These are phyloP conservation scores for Triticum turgidum DNA, from an alignment of 176 grass and related monocot genomes.

Conservation along the genomic window DNA sequence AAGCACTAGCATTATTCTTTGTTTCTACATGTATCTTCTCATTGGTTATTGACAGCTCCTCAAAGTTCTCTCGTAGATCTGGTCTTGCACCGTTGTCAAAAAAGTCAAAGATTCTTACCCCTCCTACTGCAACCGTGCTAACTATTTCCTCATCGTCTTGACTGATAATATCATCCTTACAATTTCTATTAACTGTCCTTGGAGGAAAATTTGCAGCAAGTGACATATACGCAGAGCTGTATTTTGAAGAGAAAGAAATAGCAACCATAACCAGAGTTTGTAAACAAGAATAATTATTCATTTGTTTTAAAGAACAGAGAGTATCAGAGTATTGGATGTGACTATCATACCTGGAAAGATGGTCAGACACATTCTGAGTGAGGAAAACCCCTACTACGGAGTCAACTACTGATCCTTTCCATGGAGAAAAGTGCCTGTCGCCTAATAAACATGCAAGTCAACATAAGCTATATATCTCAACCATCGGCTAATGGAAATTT, in stretches of 20 bases:
- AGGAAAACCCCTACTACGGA: constrained; percentile 85
- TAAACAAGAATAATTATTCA: constrained; percentile 1
- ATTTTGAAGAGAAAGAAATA: constrained; percentile 30
- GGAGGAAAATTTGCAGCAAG: constrained; percentile 72
- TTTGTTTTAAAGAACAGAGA: background rate
- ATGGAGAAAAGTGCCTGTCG: constrained; percentile 72
- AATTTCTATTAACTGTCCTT: constrained; percentile 18
- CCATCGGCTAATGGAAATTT: background rate
- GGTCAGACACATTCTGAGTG: constrained; percentile 82
- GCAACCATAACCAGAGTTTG: background rate
- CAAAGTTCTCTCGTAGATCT: constrained; percentile 29
- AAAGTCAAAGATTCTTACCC: constrained; percentile 27
- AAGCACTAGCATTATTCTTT: constrained; percentile 17
- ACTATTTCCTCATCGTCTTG: constrained; percentile 39
- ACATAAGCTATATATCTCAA: constrained; percentile 17
- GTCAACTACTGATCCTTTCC: constrained; percentile 87
- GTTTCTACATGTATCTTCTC: constrained; percentile 29
- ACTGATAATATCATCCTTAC: constrained; percentile 31
- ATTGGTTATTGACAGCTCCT: constrained; percentile 26
- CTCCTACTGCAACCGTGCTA: constrained; percentile 26
- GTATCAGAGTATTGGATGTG: background rate
- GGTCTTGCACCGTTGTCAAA: constrained; percentile 28
- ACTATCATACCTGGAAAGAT: constrained; percentile 70
- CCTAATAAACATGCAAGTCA: constrained; percentile 44
- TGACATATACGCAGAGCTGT: constrained; percentile 86